Evolutionary conservation across 495 filamentous ascomycete genomes (phyloP).

Genomic region (Daldinia concentrica): DNA sequence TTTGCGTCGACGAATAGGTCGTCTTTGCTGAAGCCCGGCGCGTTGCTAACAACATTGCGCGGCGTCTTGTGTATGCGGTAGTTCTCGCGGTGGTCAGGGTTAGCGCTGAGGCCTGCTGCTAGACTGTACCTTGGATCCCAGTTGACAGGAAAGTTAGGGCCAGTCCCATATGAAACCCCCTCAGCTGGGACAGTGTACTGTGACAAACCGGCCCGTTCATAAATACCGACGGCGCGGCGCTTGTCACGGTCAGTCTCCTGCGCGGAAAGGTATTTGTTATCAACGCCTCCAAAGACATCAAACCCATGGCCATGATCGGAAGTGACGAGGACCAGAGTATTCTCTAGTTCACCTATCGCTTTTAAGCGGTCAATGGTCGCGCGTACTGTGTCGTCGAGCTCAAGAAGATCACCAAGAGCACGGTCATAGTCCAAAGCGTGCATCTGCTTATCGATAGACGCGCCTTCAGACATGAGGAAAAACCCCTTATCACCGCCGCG

Average conservation of each 20-base stretch:
- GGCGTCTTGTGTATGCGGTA: constrained; percentile 69
- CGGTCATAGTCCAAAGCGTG: constrained; percentile 79
- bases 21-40: constrained; percentile 47
- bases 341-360: constrained; percentile 63
- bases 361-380: constrained; percentile 71
- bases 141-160: constrained; percentile 73
- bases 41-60: constrained; percentile 62
- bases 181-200: constrained; percentile 66
- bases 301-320: constrained; percentile 84
- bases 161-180: constrained; percentile 65
- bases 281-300: constrained; percentile 62
- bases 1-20: constrained; percentile 68
- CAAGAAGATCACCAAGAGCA: constrained; percentile 76
- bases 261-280: constrained; percentile 67
- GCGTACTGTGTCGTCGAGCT: constrained; percentile 77
- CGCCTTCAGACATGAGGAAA: constrained; percentile 81
- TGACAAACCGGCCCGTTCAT: constrained; percentile 71
- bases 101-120: constrained; percentile 68
- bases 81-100: constrained; percentile 73
- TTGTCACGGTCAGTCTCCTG: constrained; percentile 69
- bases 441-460: constrained; percentile 84
- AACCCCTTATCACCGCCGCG: constrained; percentile 72
- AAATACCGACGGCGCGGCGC: constrained; percentile 72
- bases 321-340: constrained; percentile 75
- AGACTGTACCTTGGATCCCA: constrained; percentile 82